These are phyloP conservation scores for Aureobasidium pullulans DNA, from an alignment of 2,329 filamentous ascomycete species.

Conservation along the genomic window DNA sequence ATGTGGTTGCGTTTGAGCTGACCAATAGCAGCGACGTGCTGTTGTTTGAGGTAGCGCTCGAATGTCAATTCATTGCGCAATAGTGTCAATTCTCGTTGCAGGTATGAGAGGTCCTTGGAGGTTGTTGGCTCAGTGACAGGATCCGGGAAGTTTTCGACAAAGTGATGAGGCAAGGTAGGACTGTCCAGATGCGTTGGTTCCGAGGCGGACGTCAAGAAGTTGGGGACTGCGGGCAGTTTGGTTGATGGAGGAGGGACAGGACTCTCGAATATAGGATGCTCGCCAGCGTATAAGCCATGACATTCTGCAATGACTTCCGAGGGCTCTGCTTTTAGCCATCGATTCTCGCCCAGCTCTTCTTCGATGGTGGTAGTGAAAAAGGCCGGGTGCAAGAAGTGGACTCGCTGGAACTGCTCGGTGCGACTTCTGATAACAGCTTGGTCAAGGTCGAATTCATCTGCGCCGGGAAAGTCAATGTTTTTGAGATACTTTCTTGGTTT, in stretches of 20 bases:
- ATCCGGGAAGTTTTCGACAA: not conserved
- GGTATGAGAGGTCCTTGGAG: constrained; percentile 40
- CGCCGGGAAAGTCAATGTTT: constrained; percentile 60
- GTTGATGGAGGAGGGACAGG: constrained; percentile 41
- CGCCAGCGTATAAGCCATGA: constrained; percentile 56
- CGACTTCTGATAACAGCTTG: constrained; percentile 68
- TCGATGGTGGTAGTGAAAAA: constrained; percentile 75
- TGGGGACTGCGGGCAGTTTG: constrained; percentile 40
- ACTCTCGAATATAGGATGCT: constrained; percentile 34
- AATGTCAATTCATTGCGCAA: constrained; percentile 76
- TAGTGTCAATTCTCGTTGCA: constrained; percentile 68
- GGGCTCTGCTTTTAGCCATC: constrained; percentile 73
- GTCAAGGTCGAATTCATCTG: constrained; percentile 70
- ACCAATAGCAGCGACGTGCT: constrained; percentile 74
- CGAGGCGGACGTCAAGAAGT: constrained; percentile 23
- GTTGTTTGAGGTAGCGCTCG: constrained; percentile 74
- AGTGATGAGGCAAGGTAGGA: not conserved
- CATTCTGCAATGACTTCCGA: constrained; percentile 75
- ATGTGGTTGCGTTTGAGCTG: constrained; percentile 68
- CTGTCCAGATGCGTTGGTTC: constrained; percentile 12
- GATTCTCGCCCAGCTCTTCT: constrained; percentile 68
- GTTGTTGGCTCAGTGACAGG: not conserved
- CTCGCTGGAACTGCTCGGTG: constrained; percentile 65
- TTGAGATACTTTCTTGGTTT: constrained; percentile 74
- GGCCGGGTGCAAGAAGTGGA: constrained; percentile 73